phyloP scores from a whole-genome alignment of 805 yeast species.

The Monosporozyma aerobia region DNA sequence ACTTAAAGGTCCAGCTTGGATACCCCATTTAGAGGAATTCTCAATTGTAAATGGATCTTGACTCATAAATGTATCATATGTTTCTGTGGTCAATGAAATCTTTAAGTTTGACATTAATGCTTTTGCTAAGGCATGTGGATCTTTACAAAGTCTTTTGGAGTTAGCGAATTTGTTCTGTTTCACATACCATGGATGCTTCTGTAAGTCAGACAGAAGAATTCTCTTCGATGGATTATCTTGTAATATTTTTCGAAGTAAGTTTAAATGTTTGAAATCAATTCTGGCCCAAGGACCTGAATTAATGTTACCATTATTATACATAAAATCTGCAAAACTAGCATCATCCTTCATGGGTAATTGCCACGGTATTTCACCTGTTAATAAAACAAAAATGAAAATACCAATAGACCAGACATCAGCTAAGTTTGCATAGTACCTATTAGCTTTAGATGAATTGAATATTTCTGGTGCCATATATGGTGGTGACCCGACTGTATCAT shows the following conservation, averaged over 20 bases:
- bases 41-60: slow-evolving; percentile 11
- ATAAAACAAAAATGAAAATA: slow-evolving; percentile 48
- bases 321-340: slow-evolving; percentile 36
- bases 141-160: slow-evolving; percentile 42
- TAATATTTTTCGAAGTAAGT: slow-evolving; percentile 44
- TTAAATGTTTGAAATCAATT: slow-evolving; percentile 39
- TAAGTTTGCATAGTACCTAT: slow-evolving; percentile 45
- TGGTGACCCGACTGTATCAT: slow-evolving; percentile 59
- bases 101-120: slow-evolving; percentile 43
- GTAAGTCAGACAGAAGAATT: slow-evolving; percentile 33
- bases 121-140: slow-evolving; percentile 43
- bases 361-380: slow-evolving; percentile 68
- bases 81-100: slow-evolving; percentile 45
- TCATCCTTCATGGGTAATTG: slow-evolving; percentile 51
- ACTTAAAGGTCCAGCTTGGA: neutral
- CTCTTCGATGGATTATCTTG: slow-evolving; percentile 41
- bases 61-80: slow-evolving; percentile 25
- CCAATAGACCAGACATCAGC: slow-evolving; percentile 70
- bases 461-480: slow-evolving; percentile 79
- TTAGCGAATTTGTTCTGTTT: slow-evolving; percentile 37
- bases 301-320: slow-evolving; percentile 39
- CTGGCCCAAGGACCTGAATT: slow-evolving; percentile 46
- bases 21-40: neutral
- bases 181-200: slow-evolving; percentile 48
- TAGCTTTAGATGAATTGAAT: slow-evolving; percentile 19